phyloP scores from a whole-genome alignment of 2,329 filamentous ascomycete genomes.

The Alternaria longipes region DNA sequence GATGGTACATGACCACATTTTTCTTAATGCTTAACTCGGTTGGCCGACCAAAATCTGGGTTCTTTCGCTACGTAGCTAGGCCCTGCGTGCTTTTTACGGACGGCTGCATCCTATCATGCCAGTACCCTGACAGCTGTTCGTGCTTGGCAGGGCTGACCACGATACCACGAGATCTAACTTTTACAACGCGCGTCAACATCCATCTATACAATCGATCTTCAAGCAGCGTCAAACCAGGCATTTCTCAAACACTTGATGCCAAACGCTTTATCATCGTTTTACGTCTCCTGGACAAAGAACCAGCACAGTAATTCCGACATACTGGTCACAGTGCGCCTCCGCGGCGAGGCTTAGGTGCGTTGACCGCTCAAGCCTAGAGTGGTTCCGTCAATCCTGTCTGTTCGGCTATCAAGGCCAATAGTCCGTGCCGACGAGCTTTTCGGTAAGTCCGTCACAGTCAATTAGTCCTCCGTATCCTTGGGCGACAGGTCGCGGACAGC shows the following conservation, averaged over 20 bases:
- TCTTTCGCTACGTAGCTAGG: conserved; percentile 24
- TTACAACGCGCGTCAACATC: conserved; percentile 8
- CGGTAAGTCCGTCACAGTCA: conserved; percentile 34
- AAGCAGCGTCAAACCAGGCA: conserved; percentile 4
- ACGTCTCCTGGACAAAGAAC: conserved; percentile 10
- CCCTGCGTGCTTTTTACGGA: conserved; percentile 31
- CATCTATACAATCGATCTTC: conserved; percentile 10
- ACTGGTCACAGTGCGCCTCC: conserved; percentile 18
- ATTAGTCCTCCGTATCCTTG: conserved; percentile 19
- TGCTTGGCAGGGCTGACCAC: conserved; percentile 28
- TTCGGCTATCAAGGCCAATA: conserved; percentile 20
- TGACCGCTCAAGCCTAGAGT: conserved; percentile 18
- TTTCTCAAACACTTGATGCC: conserved; percentile 10
- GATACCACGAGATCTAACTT: conserved; percentile 7
- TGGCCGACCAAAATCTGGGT: conserved; percentile 20
- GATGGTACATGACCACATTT: conserved; percentile 25
- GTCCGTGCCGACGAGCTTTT: conserved; percentile 12
- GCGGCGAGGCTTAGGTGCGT: conserved; percentile 18
- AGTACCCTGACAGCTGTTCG: conserved; percentile 28
- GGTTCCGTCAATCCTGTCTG: conserved; percentile 18
- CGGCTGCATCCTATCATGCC: conserved; percentile 36
- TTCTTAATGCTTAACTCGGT: conserved; percentile 18
- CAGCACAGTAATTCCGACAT: conserved; percentile 17
- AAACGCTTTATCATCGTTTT: conserved; percentile 6
- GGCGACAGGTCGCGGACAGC: conserved; percentile 24